A percentile compares a stretch with the other conserved stretches of the same genome.
phyloP scores from a whole-genome alignment of 2,329 filamentous ascomycete genomes.

The Exophiala sp. region DNA sequence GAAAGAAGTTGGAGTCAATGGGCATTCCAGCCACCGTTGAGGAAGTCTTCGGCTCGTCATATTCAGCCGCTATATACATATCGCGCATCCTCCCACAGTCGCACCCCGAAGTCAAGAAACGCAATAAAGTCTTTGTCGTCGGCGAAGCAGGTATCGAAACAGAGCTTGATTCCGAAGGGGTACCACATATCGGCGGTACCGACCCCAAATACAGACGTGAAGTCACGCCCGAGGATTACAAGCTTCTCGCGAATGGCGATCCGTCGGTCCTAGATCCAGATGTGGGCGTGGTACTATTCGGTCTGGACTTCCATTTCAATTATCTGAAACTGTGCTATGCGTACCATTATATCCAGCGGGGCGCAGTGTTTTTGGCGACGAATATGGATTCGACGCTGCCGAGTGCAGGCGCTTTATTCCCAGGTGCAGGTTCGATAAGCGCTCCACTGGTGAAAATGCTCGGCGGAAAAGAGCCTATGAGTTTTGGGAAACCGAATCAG shows the following conservation, averaged over 20 bases:
- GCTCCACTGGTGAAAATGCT: slow-evolving; percentile 73
- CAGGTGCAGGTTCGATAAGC: slow-evolving; percentile 80
- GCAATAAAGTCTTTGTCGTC: slow-evolving; percentile 91
- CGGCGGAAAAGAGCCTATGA: slow-evolving; percentile 61
- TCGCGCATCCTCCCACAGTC: slow-evolving; percentile 67
- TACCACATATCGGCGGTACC: slow-evolving; percentile 81
- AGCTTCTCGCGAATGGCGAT: slow-evolving; percentile 66
- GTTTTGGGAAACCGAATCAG: slow-evolving; percentile 90
- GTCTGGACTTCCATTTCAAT: slow-evolving; percentile 91
- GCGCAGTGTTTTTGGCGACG: slow-evolving; percentile 85
- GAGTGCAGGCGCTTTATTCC: slow-evolving; percentile 76
- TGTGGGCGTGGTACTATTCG: slow-evolving; percentile 83
- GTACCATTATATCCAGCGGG: slow-evolving; percentile 76
- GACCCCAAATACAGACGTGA: slow-evolving; percentile 74
- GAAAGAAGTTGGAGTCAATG: slow-evolving; percentile 79
- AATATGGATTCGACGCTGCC: slow-evolving; percentile 91
- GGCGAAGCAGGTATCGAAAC: slow-evolving; percentile 89
- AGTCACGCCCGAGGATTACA: slow-evolving; percentile 76
- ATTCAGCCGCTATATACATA: slow-evolving; percentile 94
- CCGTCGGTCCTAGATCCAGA: slow-evolving; percentile 75
- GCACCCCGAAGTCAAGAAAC: slow-evolving; percentile 48
- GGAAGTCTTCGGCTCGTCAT: slow-evolving; percentile 93
- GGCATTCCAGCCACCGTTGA: slow-evolving; percentile 69
- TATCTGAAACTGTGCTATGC: slow-evolving; percentile 87
- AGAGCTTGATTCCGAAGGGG: slow-evolving; percentile 74